Conservation (phyloP, 306 rosid species). For the Lathyrus tuberosus region DNA sequence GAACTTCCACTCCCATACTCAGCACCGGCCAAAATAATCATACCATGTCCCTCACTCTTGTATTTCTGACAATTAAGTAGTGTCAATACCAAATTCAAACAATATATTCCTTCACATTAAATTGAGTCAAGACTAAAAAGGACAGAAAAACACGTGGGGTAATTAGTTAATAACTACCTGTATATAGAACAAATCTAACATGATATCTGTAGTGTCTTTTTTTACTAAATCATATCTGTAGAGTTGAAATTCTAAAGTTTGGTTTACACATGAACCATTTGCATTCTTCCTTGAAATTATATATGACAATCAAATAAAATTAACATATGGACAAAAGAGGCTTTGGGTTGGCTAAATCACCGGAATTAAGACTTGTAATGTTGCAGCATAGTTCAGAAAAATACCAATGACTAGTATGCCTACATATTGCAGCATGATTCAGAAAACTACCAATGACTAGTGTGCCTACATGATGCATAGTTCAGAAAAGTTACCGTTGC, state of each 20-base stretch:
- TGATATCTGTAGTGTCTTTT: background rate
- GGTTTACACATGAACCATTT: constrained; percentile 14
- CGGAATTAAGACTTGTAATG: background rate
- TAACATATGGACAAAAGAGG: constrained; percentile 10
- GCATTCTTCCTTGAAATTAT: constrained; percentile 11
- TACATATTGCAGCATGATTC: constrained; percentile 1
- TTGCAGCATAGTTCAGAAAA: constrained; percentile 4
- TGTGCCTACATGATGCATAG: constrained; percentile 22
- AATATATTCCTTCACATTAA: constrained; percentile 10
- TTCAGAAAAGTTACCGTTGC: constrained; percentile 61
- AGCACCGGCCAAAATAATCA: constrained; percentile 87
- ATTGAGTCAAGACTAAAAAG: background rate
- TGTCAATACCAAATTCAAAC: constrained; percentile 28
- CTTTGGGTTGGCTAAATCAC: background rate
- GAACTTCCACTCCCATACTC: constrained; percentile 99
- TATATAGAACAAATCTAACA: constrained; percentile 17
- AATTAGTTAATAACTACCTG: background rate
- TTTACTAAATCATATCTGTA: background rate
- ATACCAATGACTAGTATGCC: constrained; percentile 13
- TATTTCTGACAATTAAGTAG: constrained; percentile 59
- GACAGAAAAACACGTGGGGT: too few species aligned
- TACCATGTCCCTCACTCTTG: constrained; percentile 75
- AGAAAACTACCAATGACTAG: constrained; percentile 17
- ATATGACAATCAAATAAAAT: constrained; percentile 15
- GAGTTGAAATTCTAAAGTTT: constrained; percentile 11